Conservation (phyloP, 1,284 basidiomycete species). For the Marasmius sp. region DNA sequence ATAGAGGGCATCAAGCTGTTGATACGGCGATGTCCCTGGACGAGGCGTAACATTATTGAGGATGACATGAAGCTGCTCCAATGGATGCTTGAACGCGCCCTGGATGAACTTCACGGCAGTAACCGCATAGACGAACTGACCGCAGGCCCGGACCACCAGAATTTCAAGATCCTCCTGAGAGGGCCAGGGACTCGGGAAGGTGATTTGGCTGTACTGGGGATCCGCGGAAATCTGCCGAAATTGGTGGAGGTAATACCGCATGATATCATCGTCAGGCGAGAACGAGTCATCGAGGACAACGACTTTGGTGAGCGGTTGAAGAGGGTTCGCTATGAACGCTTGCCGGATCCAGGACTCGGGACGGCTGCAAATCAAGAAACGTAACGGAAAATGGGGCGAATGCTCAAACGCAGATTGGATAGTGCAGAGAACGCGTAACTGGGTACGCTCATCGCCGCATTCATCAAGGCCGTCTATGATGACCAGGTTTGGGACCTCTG, state of each 20-base stretch:
- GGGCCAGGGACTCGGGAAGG: constrained; percentile 17
- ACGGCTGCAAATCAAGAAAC: constrained; percentile 25
- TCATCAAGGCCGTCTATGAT: no score
- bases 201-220: not conserved
- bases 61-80: constrained; percentile 21
- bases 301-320: not conserved
- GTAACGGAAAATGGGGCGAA: constrained; percentile 19
- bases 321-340: not conserved
- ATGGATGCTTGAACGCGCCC: constrained; percentile 18
- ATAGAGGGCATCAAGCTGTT: no score
- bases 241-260: not conserved
- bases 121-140: constrained; percentile 25
- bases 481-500: not conserved
- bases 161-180: constrained; percentile 13
- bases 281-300: not conserved
- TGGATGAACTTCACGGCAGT: constrained; percentile 26
- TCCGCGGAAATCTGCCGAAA: not conserved
- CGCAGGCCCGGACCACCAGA: constrained; percentile 20
- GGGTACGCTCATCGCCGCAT: no score
- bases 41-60: no score
- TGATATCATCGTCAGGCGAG: no score
- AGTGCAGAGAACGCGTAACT: not conserved
- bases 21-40: no score
- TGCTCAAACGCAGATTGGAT: not conserved
- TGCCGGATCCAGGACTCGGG: no score